Percentiles rank a stretch among this genome's conserved stretches.
Conservation (phyloP, 2,329 filamentous ascomycete genomes). For the Botryosphaeria agaves region DNA sequence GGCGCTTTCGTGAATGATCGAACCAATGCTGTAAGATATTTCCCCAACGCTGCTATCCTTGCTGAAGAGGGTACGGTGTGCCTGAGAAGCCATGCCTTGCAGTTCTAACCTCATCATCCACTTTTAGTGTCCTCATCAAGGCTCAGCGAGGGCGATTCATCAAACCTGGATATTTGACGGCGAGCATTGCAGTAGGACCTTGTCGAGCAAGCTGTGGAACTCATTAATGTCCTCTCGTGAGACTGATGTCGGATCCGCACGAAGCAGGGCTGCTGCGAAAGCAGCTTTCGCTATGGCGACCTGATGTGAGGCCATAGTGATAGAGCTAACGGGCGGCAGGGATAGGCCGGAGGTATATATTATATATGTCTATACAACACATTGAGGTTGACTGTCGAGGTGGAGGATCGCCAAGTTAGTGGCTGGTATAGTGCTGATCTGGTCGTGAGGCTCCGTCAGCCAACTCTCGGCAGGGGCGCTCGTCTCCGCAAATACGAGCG, state of each 20-base stretch:
- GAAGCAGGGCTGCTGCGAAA: slow-evolving; percentile 56
- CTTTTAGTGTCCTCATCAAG: slow-evolving; percentile 17
- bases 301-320: slow-evolving; percentile 32
- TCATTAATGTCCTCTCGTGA: slow-evolving; percentile 50
- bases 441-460: too few species aligned
- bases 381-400: too few species aligned
- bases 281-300: slow-evolving; percentile 64
- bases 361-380: too few species aligned
- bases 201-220: slow-evolving; percentile 49
- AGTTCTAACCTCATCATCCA: slow-evolving; percentile 43
- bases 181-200: slow-evolving; percentile 53
- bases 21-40: slow-evolving; percentile 56
- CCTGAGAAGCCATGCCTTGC: slow-evolving; percentile 69
- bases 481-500: too few species aligned
- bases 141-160: slow-evolving; percentile 10
- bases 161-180: slow-evolving; percentile 80
- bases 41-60: slow-evolving; percentile 51
- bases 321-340: too few species aligned
- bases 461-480: too few species aligned
- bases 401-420: too few species aligned
- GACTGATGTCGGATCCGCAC: slow-evolving; percentile 54
- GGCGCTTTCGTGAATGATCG: slow-evolving; percentile 30
- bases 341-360: too few species aligned
- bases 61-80: slow-evolving; percentile 51
- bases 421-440: too few species aligned